phyloP scores from a whole-genome alignment of 2,329 filamentous ascomycete species.

The Colletotrichum brevisporum region DNA sequence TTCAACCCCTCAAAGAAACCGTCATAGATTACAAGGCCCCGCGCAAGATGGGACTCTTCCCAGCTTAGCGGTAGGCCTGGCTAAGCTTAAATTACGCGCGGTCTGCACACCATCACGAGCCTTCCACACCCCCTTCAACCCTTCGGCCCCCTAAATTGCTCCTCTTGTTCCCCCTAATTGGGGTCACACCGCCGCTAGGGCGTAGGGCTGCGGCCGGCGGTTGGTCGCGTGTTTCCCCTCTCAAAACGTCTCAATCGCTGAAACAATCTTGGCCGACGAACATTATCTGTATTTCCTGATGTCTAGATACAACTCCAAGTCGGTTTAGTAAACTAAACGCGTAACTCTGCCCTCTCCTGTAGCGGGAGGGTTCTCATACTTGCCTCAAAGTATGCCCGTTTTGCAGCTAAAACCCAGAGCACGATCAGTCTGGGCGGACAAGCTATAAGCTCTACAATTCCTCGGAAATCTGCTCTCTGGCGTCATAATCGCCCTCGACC shows the following conservation, averaged over 20 bases:
- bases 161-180: not conserved
- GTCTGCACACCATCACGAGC: constrained; percentile 2
- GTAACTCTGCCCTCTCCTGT: not conserved
- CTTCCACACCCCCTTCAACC: no score
- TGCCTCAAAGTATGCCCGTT: not conserved
- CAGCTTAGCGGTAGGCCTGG: not conserved
- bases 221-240: constrained; percentile 25
- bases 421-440: no score
- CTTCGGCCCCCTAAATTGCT: not conserved
- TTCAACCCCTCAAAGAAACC: not conserved
- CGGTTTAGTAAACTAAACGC: no score
- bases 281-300: not conserved
- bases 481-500: constrained; percentile 34
- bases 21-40: not conserved
- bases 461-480: not conserved
- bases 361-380: not conserved
- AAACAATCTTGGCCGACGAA: constrained; percentile 31
- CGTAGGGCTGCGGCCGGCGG: constrained; percentile 9
- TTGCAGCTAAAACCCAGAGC: not conserved
- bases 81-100: constrained; percentile 27
- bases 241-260: constrained; percentile 22
- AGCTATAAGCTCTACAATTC: constrained; percentile 12
- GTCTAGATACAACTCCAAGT: not conserved
- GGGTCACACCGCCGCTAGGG: constrained; percentile 25
- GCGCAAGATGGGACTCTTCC: not conserved